Evolutionary conservation across 345 rosid genomes (phyloP), one percentile per base, ranked within the genome.

Genomic region (Leavenworthia alabamica): DNA sequence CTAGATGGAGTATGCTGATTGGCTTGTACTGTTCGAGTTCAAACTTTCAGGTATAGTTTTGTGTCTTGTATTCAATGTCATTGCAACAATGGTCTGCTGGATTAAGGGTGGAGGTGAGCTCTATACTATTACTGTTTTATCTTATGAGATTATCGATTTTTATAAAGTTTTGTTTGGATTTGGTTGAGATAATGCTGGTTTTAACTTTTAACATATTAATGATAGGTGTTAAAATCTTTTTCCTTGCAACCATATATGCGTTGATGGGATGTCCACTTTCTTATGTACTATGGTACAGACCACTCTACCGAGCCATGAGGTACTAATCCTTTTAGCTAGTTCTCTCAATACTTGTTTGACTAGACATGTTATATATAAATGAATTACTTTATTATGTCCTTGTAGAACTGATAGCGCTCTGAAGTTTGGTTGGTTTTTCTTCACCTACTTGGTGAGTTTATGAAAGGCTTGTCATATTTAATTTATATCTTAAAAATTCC

Each of bases 251-350:
- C 4, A 94, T 94, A 68, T 94, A 94, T 75, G 90, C 82, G 1
- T 69, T 94, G 61, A 75, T 84, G 15, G 97, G 99, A 75, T 74
- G 80, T 19, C 99, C 99, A 4, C 82, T 90, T 36, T 90, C 97
- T 37, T 94, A 88, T 65, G 80, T 94, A 45, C 60, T 94, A 41
- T 94, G 99, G 99, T 94, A 94, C 78, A 82, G 96, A 79, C 99
- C 99, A 20, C 85, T 94, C 11, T 94, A 90, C 77, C 83, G 95
- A 71, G 99, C 89, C 60, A 90, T 94, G 96, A 86, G 95, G 99
- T 79, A 74, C 51, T 13, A 5, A 4, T 16, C 17, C 39, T 56
- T 32, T 40, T 16, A 12, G 2, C 17, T n/a, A 11, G 23, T 15
- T 35, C 35, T 48, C 45, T 48, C n/a, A 6, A n/a, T 42, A 26